Percentiles rank a stretch among this genome's conserved stretches.
These are phyloP conservation scores for Nigrospora sphaerica DNA, from an alignment of 2,329 filamentous ascomycete genomes.

Conservation along the genomic window DNA sequence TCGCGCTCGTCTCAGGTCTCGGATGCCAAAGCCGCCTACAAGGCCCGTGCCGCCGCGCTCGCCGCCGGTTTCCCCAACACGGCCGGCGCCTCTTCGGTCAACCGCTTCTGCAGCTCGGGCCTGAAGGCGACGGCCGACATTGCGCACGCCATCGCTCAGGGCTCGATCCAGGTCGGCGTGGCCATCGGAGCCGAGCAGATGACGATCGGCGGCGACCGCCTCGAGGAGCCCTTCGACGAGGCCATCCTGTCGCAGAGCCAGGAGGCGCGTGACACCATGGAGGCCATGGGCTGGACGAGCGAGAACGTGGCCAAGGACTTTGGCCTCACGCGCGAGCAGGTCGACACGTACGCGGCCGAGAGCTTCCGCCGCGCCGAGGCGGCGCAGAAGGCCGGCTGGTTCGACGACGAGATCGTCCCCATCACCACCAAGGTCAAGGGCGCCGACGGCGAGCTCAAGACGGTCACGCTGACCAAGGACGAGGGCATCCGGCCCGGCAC, in stretches of 20 bases:
- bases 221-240: constrained; percentile 69
- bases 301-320: constrained; percentile 95
- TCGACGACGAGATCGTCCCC: constrained; percentile 89
- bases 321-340: constrained; percentile 67
- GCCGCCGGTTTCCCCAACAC: constrained; percentile 94
- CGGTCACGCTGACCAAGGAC: constrained; percentile 74
- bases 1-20: constrained; percentile 50
- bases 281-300: constrained; percentile 96
- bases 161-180: constrained; percentile 80
- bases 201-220: constrained; percentile 63
- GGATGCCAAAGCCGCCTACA: constrained; percentile 82
- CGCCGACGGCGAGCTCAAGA: constrained; percentile 69
- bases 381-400: constrained; percentile 86
- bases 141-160: constrained; percentile 73
- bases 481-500: constrained; percentile 90
- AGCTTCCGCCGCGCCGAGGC: constrained; percentile 81
- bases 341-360: constrained; percentile 83
- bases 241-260: constrained; percentile 64
- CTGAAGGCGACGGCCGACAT: constrained; percentile 95
- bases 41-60: constrained; percentile 79
- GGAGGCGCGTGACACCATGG: constrained; percentile 78
- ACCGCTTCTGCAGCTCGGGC: constrained; percentile 96
- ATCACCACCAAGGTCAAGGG: constrained; percentile 79
- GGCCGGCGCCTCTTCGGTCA: constrained; percentile 70
- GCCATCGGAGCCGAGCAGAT: constrained; percentile 87